Percentiles rank a stretch among this genome's conserved stretches.
phyloP scores from a whole-genome alignment of 192 early-diverging fungal species.

The Spizellomyces sp. region DNA sequence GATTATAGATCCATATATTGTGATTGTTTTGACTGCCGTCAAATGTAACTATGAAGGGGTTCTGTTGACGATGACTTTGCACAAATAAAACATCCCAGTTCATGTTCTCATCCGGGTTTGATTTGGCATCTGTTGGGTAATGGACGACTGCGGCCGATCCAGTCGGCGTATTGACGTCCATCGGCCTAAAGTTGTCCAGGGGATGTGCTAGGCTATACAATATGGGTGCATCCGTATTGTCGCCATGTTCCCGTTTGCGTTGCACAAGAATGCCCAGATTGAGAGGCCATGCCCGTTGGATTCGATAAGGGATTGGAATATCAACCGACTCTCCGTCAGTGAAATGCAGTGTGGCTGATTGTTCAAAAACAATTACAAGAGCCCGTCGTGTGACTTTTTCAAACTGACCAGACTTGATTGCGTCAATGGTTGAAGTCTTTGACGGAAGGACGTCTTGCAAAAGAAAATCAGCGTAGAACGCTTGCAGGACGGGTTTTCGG shows the following conservation, averaged over 20 bases:
- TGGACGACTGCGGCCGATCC: background rate
- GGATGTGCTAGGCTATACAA: constrained; percentile 54
- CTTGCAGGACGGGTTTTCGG: background rate
- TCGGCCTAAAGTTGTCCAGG: constrained; percentile 44
- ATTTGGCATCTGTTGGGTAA: too few species aligned
- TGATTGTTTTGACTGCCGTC: background rate
- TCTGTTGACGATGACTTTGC: background rate
- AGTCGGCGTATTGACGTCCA: constrained; percentile 24
- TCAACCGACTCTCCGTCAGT: constrained; percentile 9
- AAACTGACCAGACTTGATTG: background rate
- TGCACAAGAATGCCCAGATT: constrained; percentile 49
- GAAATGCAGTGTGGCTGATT: constrained; percentile 4
- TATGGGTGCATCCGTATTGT: constrained; percentile 18
- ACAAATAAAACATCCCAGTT: background rate
- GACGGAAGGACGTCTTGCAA: background rate
- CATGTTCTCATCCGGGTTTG: background rate
- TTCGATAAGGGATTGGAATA: constrained; percentile 37
- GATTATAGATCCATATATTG: constrained; percentile 8
- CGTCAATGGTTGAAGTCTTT: background rate
- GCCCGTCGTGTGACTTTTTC: background rate
- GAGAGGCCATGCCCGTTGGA: constrained; percentile 50
- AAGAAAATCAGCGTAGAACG: constrained; percentile 16
- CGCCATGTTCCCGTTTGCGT: constrained; percentile 24
- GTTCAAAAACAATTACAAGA: constrained; percentile 7
- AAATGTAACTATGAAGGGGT: background rate